Base-by-base conservation (phyloP, 495 filamentous ascomycete genomes). In the Lasiosphaeria hispida region DNA sequence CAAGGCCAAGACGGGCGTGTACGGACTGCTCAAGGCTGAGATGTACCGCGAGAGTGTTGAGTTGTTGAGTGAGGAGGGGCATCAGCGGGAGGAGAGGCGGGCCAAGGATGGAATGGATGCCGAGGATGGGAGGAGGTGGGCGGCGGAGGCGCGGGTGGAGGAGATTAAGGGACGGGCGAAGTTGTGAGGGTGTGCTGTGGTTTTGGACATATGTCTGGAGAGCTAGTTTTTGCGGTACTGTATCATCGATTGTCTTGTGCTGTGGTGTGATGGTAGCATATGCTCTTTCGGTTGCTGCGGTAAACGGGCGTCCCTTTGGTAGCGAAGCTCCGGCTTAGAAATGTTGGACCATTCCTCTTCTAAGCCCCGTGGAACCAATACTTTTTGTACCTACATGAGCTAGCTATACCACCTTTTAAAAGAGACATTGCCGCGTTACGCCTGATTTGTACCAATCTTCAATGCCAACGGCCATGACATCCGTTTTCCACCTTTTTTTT, bases 1-100 rank as follows among this genome's bases (percentile, higher is more conserved):
- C 8, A 89, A 89, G 74, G 81, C 74, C 0, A 68, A 75, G 48
- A 85, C 76, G 15, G 83, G 83, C 11, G 81, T 85, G 33, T 92
- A 88, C 69, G 85, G 87, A 6, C 51, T 73, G 30, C 69, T 92
- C 69, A 92, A 90, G 74, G 68, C 73, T 56, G 87, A 90, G 69
- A 89, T 91, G 85, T 91, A 85, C 65, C 68, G 83, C 7, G 83
- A 86, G 68, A 78, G 76, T 0, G 63, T 90, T 37, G 77, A 63
- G 30, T 69, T 81, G 49, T 64, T 88, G 59, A 80, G 80, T 44
- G 63, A 68, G 11, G 73, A 75, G 63, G 73, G 62, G 15, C 57
- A 67, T 14, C 57, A 55, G 10, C 71, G 60, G 10, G 80, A 78
- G 53, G 69, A 83, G 66, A 64, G 66, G 53, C 77, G 74, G 70